A percentile compares a stretch with the other conserved stretches of the same genome.
phyloP scores from a whole-genome alignment of 2,329 filamentous ascomycete genomes.

The Paramyrothecium roridum region DNA sequence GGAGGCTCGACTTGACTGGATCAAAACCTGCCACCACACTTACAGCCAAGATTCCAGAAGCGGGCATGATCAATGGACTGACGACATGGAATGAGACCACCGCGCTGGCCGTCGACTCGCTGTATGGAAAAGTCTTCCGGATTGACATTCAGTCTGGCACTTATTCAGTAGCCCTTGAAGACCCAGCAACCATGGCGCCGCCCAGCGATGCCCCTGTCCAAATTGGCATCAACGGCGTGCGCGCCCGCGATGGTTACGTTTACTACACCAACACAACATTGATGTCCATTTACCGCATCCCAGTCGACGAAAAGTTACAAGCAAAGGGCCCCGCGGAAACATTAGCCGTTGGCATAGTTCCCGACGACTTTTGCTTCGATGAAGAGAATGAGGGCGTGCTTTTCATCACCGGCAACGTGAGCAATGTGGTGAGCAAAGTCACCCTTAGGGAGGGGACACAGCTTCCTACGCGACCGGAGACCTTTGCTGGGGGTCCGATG shows the following conservation, averaged over 20 bases:
- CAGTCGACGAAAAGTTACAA: conserved; percentile 6
- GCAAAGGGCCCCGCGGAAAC: conserved; percentile 9
- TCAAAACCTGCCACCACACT: not conserved
- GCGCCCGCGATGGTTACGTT: conserved; percentile 14
- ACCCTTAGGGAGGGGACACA: not conserved
- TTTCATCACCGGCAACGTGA: conserved; percentile 14
- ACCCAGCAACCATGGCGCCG: conserved; percentile 10
- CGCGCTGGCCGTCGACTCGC: conserved; percentile 12
- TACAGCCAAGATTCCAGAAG: conserved; percentile 1
- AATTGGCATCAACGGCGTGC: conserved; percentile 15
- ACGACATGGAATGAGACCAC: conserved; percentile 14
- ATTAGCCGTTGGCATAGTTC: conserved; percentile 7
- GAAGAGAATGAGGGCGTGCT: conserved; percentile 10
- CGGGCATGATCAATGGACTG: conserved; percentile 15
- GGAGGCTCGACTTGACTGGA: not conserved
- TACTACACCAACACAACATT: conserved; percentile 13
- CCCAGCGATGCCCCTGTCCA: conserved; percentile 7
- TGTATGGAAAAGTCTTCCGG: conserved; percentile 14
- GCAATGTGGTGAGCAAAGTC: conserved; percentile 10
- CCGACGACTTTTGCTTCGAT: conserved; percentile 14
- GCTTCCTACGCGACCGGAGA: conserved; percentile 1
- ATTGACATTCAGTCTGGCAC: conserved; percentile 8
- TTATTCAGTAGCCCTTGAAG: conserved; percentile 9
- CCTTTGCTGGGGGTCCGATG: conserved; percentile 7
- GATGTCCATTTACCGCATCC: conserved; percentile 11